Percentiles rank a stretch among this genome's conserved stretches.
Conservation (phyloP, 768 basidiomycete genomes). For the Fomitopsis pulvina region DNA sequence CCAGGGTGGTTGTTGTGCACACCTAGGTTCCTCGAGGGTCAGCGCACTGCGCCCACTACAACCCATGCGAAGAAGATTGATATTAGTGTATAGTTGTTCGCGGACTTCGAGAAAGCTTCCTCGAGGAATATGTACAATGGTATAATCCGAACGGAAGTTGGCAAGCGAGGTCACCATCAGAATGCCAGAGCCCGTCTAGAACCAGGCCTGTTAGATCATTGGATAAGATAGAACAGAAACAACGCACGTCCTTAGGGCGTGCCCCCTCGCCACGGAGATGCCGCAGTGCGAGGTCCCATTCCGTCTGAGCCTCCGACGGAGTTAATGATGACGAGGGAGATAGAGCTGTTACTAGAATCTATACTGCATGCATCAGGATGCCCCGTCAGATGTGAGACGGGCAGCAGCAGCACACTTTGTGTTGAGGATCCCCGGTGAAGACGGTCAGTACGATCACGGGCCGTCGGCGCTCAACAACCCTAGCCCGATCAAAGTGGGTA, state of each 20-base stretch:
- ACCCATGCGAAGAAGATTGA: conserved; percentile 79
- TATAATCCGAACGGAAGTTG: conserved; percentile 83
- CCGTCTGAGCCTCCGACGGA: conserved; percentile 37
- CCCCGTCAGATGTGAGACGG: neutral
- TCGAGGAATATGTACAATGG: conserved; percentile 71
- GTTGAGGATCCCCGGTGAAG: conserved; percentile 67
- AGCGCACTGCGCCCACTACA: conserved; percentile 74
- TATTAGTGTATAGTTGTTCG: conserved; percentile 73
- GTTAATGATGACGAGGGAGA: conserved; percentile 37
- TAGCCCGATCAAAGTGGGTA: conserved; percentile 16
- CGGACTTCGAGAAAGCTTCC: conserved; percentile 59
- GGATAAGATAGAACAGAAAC: neutral
- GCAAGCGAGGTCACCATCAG: conserved; percentile 82
- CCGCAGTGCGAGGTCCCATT: conserved; percentile 58
- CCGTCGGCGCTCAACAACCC: conserved; percentile 63
- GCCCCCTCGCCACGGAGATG: conserved; percentile 64
- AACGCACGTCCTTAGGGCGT: conserved; percentile 56
- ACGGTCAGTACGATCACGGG: conserved; percentile 60
- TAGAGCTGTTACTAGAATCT: conserved; percentile 60
- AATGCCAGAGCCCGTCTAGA: conserved; percentile 59
- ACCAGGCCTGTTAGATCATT: neutral
- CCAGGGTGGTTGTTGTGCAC: conserved; percentile 8
- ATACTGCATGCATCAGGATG: neutral
- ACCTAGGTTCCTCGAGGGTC: conserved; percentile 74
- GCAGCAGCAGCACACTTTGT: conserved; percentile 38